Evolutionary conservation across 441 rosid genomes (phyloP).

Genomic region (Gossypium schwendimanii): DNA sequence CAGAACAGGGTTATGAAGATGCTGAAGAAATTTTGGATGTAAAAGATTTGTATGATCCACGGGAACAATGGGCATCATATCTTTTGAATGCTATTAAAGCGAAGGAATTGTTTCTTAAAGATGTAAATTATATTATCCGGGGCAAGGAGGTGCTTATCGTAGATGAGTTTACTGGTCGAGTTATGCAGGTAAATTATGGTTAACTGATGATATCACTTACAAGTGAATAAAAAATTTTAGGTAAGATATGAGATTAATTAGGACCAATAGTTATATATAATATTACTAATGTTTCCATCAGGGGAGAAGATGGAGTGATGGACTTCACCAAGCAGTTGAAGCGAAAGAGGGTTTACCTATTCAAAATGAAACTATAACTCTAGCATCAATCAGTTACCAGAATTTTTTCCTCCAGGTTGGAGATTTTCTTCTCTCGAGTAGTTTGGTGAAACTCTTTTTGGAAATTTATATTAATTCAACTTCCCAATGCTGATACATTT

Average conservation of each 20-base stretch:
- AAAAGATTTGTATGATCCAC: conserved; percentile 94
- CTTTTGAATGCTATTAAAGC: conserved; percentile 90
- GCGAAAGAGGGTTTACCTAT: conserved; percentile 95
- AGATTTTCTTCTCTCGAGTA: conserved; percentile 16
- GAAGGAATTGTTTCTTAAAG: conserved; percentile 85
- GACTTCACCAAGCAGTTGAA: conserved; percentile 99
- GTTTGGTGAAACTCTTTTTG: conserved; percentile 12
- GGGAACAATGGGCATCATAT: conserved; percentile 93
- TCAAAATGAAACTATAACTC: conserved; percentile 89
- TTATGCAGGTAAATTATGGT: conserved; percentile 70
- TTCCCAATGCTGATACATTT: conserved; percentile 10
- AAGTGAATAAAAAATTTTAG: not conserved
- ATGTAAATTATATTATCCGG: conserved; percentile 86
- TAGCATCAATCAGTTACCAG: conserved; percentile 95
- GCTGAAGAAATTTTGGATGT: conserved; percentile 85
- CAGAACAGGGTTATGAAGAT: conserved; percentile 97
- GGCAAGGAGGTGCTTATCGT: conserved; percentile 94
- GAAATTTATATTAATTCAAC: not conserved
- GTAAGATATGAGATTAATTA: not conserved
- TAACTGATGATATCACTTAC: not conserved
- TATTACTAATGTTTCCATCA: conserved; percentile 21
- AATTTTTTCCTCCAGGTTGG: conserved; percentile 96
- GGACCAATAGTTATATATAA: not conserved
- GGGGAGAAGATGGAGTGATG: conserved; percentile 99
- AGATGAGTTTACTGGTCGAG: conserved; percentile 97